These are phyloP conservation scores for Arbutus unedo DNA, from an alignment of 148 eudicot species.

Conservation along the genomic window DNA sequence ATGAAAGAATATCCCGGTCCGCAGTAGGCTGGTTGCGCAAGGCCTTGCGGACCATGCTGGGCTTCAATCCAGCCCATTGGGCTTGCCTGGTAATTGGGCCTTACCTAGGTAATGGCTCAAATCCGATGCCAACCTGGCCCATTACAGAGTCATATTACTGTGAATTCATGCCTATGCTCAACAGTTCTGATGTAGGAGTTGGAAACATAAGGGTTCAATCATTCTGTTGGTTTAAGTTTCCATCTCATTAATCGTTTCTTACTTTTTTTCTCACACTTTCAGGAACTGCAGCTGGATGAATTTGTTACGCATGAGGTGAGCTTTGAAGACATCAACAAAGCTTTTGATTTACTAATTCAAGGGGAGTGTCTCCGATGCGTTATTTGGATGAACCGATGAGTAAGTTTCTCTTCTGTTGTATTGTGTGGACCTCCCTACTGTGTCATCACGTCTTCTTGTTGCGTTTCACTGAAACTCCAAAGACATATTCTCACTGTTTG, in stretches of 20 bases:
- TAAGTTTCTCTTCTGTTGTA: neutral
- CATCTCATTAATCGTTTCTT: neutral
- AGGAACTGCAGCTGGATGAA: constrained; percentile 66
- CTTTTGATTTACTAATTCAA: constrained; percentile 55
- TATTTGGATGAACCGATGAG: constrained; percentile 63
- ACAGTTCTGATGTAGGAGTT: neutral
- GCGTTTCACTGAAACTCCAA: constrained; percentile 9
- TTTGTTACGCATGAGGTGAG: constrained; percentile 74
- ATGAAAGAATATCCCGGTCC: neutral
- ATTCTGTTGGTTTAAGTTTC: neutral
- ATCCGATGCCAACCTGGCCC: too few species aligned
- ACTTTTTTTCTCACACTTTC: neutral
- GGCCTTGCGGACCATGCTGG: too few species aligned
- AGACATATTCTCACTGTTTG: neutral
- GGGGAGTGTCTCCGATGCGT: constrained; percentile 76
- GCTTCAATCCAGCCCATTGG: too few species aligned
- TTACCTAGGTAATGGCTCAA: too few species aligned
- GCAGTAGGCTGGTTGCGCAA: too few species aligned
- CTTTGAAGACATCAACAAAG: constrained; percentile 72
- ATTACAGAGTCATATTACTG: neutral
- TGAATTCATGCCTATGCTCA: neutral
- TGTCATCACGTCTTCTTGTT: neutral
- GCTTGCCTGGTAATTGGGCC: too few species aligned
- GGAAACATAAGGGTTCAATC: neutral
- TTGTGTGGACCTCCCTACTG: neutral